These are phyloP conservation scores for Pythium chondricola DNA, from an alignment of 352 stramenopile genomes.

Conservation along the genomic window DNA sequence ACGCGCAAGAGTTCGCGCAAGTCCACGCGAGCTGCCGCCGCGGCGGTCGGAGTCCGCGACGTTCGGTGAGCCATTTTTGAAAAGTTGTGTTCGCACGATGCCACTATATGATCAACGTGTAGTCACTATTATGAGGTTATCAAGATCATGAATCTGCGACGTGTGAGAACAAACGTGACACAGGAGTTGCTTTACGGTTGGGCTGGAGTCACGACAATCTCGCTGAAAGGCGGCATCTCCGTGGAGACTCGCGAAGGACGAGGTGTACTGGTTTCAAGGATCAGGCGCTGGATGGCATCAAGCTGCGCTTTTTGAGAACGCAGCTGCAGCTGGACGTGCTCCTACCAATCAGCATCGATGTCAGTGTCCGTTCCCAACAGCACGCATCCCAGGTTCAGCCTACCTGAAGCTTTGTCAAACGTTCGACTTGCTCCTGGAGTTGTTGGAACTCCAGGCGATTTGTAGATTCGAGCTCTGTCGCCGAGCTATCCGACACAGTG, in stretches of 20 bases:
- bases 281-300: slow-evolving; percentile 37
- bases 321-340: slow-evolving; percentile 50
- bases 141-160: slow-evolving; percentile 2
- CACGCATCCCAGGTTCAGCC: background rate
- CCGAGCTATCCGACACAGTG: too few species aligned
- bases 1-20: slow-evolving; percentile 20
- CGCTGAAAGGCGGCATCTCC: slow-evolving; percentile 42
- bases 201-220: slow-evolving; percentile 24
- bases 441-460: slow-evolving; percentile 22
- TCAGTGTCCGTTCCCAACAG: background rate
- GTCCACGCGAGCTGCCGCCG: slow-evolving; percentile 10
- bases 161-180: background rate
- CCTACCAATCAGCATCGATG: slow-evolving; percentile 12
- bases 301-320: slow-evolving; percentile 49
- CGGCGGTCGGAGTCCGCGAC: background rate
- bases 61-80: slow-evolving; percentile 9
- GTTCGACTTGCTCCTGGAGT: slow-evolving; percentile 52
- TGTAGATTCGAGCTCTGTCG: too few species aligned
- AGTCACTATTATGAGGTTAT: slow-evolving; percentile 9
- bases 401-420: slow-evolving; percentile 49
- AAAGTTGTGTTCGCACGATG: background rate
- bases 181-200: background rate
- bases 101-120: background rate
- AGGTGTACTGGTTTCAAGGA: slow-evolving; percentile 29
- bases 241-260: slow-evolving; percentile 3